Evolutionary conservation across 2,329 filamentous ascomycete genomes (phyloP).

Genomic region (Oidium heveae): DNA sequence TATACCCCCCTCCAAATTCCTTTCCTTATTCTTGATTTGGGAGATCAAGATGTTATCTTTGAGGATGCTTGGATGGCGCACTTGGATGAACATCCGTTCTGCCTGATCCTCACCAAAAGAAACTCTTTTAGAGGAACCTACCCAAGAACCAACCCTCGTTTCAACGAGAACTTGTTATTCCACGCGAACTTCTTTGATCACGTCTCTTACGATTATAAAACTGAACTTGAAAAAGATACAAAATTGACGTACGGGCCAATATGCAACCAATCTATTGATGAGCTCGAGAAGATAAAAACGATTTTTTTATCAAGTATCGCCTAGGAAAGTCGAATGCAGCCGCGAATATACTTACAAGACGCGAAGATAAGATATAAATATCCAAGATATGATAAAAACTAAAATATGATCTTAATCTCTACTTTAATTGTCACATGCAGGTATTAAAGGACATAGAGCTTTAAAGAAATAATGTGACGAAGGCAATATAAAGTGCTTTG

Average conservation of each 20-base stretch:
- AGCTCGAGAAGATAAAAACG: not conserved
- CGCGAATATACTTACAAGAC: no score
- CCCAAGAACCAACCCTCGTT: no score
- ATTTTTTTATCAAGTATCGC: no score
- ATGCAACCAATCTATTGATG: not conserved
- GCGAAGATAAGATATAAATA: no score
- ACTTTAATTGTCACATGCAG: no score
- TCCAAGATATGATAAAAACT: no score
- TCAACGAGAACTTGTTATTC: not conserved
- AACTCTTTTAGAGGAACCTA: not conserved
- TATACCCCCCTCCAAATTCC: not conserved
- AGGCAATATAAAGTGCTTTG: no score
- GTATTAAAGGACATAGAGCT: no score
- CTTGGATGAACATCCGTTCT: not conserved
- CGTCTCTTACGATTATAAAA: not conserved
- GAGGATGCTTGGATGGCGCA: not conserved
- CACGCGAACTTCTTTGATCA: not conserved
- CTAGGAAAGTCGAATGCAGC: no score
- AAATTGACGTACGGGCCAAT: not conserved
- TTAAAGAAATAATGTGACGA: no score
- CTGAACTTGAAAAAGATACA: not conserved
- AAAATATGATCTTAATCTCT: no score
- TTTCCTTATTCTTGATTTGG: not conserved
- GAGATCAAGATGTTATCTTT: not conserved
- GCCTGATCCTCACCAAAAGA: not conserved